Percentiles rank a stretch among this genome's conserved stretches.
Conservation (phyloP, 768 basidiomycete genomes). For the Lactarius akahatsu region DNA sequence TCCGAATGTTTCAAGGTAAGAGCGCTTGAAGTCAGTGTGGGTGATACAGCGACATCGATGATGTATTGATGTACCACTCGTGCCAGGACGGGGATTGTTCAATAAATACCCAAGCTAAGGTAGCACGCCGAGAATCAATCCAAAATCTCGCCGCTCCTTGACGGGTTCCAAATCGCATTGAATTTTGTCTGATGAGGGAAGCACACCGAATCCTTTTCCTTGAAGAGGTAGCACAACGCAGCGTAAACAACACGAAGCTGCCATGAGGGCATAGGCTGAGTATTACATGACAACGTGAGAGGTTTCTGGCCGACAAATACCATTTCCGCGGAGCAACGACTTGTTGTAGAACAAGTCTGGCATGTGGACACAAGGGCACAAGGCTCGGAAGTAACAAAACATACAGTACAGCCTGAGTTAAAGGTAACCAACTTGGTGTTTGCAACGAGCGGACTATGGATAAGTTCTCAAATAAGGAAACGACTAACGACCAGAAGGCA, state of each 20-base stretch:
- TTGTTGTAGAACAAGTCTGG: background rate
- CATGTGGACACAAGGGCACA: background rate
- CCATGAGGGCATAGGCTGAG: background rate
- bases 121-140: background rate
- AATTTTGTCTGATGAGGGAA: background rate
- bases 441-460: background rate
- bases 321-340: background rate
- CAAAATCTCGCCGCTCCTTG: background rate
- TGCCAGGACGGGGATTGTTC: too few relatives aligned
- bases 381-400: background rate
- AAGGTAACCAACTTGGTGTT: background rate
- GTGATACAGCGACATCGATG: background rate
- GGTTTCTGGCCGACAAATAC: background rate
- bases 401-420: background rate
- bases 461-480: conserved; percentile 1
- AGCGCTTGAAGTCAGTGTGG: background rate
- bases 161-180: background rate
- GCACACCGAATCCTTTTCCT: background rate
- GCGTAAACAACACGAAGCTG: background rate
- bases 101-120: background rate
- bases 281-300: background rate
- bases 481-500: background rate
- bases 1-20: background rate
- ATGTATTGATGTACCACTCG: background rate
- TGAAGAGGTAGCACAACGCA: background rate